A percentile compares a stretch with the other conserved stretches of the same genome.
Conservation (phyloP, 306 rosid genomes). For the Dalbergia oliveri region DNA sequence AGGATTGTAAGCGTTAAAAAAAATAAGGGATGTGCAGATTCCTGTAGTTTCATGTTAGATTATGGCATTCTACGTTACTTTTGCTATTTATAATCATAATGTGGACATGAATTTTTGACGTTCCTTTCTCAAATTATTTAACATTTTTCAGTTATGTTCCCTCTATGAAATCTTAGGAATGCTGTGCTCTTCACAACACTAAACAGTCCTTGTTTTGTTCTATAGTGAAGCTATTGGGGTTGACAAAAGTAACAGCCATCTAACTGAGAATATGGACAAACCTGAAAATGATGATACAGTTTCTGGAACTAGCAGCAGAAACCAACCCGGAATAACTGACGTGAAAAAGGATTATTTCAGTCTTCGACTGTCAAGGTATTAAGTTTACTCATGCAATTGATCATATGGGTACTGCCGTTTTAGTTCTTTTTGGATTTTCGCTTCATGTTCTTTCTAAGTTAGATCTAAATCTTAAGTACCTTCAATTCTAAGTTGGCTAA, state of each 20-base stretch:
- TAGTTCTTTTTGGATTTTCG: slow-evolving; percentile 15
- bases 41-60: background rate
- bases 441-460: slow-evolving; percentile 10
- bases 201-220: background rate
- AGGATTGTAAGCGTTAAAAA: background rate
- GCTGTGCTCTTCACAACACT: background rate
- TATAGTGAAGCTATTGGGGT: slow-evolving; percentile 3
- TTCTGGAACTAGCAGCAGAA: slow-evolving; percentile 37
- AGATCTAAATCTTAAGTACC: slow-evolving; percentile 29
- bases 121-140: background rate
- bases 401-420: background rate
- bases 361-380: slow-evolving; percentile 54
- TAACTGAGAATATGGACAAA: slow-evolving; percentile 56
- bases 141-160: background rate
- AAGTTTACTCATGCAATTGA: background rate
- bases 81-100: background rate
- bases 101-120: background rate
- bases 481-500: slow-evolving; percentile 1
- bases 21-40: background rate
- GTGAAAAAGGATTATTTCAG: slow-evolving; percentile 50
- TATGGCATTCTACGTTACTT: background rate
- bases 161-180: slow-evolving; percentile 23
- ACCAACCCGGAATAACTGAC: slow-evolving; percentile 33
- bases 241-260: background rate
- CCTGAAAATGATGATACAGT: slow-evolving; percentile 47